phyloP scores from a whole-genome alignment of 192 early-diverging fungal genomes.

The Backusella sp. region DNA sequence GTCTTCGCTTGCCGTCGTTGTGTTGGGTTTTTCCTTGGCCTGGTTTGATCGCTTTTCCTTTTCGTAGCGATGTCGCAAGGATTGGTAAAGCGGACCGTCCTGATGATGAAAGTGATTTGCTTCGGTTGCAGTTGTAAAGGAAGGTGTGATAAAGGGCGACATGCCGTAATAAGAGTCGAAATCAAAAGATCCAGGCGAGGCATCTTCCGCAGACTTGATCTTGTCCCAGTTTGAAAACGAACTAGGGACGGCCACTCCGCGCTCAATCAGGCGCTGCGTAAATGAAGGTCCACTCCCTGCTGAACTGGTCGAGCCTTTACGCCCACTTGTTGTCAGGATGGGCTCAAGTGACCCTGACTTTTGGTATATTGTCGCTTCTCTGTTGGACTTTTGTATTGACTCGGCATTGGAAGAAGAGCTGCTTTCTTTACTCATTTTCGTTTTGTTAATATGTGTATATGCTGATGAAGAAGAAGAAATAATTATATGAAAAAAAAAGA shows the following conservation, averaged over 20 bases:
- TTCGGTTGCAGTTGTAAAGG: constrained; percentile 15
- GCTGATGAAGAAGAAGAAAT: neutral
- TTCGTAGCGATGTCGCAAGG: constrained; percentile 32
- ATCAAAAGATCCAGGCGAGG: constrained; percentile 15
- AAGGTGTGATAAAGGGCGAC: constrained; percentile 29
- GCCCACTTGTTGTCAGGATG: neutral
- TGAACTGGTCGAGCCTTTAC: constrained; percentile 7
- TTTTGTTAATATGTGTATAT: neutral
- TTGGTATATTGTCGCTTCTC: neutral
- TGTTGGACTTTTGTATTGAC: neutral
- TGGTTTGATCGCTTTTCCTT: constrained; percentile 12
- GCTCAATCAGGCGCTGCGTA: constrained; percentile 26
- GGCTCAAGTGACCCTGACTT: neutral
- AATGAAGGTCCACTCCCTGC: constrained; percentile 14
- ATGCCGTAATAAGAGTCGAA: constrained; percentile 33
- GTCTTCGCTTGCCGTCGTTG: constrained; percentile 2
- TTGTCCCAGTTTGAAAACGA: constrained; percentile 27
- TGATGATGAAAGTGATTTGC: constrained; percentile 4
- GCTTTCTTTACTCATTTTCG: neutral
- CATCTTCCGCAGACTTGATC: neutral
- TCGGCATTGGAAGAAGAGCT: neutral
- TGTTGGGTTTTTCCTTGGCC: neutral
- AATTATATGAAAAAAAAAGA: neutral
- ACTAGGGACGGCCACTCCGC: constrained; percentile 31
- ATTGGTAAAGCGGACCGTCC: constrained; percentile 10